Base-by-base conservation (phyloP, 2,329 filamentous ascomycete species). In the Cercospora beticola region DNA sequence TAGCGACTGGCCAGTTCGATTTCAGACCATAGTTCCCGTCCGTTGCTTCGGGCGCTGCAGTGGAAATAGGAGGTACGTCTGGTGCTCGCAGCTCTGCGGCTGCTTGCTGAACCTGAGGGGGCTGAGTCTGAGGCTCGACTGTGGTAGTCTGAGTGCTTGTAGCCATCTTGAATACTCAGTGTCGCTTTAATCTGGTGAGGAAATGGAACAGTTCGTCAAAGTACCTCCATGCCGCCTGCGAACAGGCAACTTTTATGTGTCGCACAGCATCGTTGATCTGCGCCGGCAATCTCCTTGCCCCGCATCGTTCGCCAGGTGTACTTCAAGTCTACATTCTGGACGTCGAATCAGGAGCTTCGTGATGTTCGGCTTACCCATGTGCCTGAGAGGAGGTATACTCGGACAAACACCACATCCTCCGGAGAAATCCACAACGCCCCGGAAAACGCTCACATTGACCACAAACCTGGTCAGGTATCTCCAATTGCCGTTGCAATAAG, bases 1-100 rank as follows among this genome's bases (percentile, higher is more conserved):
- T 61, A 18, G 72, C 71, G 7, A 71, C 62, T 1, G 70, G 67
- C 66, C 67, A 69, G 33, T 68, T 70, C 26, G 67, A 68, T 36
- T 61, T 67, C n/a, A 71, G 65, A 16, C 60, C 60, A 46, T 62
- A 30, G 33, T 28, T 52, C 33, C 36, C 43, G 36, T 62, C 60
- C 5, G n/a, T 3, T 30, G 14, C 33, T 28, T 46, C 60, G 14
- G 60, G 23, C 16, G 12, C 14, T 12, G 60, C 36, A 18, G 7
- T 49, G 12, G 36, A 26, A 16, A 7, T 23, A n/a, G 60, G 33
- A 46, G 36, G 60, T 30, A 46, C 18, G 16, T 62, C 60, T 46
- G 26, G n/a, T 46, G 60, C 60, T 30, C 33, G 8, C 26, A 52
- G 33, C 40, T 62, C 60, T 7, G 36, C 33, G 21, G 60, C 36